A percentile compares a stretch with the other conserved stretches of the same genome.
phyloP scores from a whole-genome alignment of 2,329 filamentous ascomycete species.

The Zymoseptoria passerinii region DNA sequence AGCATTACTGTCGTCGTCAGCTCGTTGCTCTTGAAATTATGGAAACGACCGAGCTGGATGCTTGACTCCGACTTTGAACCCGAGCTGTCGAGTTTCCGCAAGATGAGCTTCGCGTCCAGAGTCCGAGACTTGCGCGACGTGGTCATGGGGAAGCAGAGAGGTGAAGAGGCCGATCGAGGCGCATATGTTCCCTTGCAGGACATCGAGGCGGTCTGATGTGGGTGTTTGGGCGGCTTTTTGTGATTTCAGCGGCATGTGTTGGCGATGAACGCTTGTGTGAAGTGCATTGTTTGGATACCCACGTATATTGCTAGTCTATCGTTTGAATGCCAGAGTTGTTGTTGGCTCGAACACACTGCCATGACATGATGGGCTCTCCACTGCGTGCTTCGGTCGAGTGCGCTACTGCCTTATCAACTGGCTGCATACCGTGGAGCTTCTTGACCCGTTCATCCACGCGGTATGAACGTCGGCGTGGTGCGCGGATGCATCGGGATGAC shows the following conservation, averaged over 20 bases:
- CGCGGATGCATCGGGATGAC: background rate
- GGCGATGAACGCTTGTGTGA: background rate
- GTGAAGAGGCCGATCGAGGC: conserved; percentile 30
- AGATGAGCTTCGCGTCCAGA: conserved; percentile 5
- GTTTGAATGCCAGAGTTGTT: background rate
- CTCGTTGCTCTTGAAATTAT: conserved; percentile 76
- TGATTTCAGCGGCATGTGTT: background rate
- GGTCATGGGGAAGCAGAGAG: conserved; percentile 24
- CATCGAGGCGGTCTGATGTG: conserved; percentile 25
- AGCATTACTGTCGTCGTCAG: conserved; percentile 84
- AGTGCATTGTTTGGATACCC: background rate
- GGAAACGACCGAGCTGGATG: conserved; percentile 82
- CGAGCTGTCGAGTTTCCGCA: conserved; percentile 2
- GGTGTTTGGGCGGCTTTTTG: background rate
- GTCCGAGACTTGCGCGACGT: conserved; percentile 12
- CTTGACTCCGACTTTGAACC: conserved; percentile 17
- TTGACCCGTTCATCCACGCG: background rate
- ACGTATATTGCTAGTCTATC: background rate
- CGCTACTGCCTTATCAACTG: no score
- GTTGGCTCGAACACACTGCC: background rate
- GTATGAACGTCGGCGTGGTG: background rate
- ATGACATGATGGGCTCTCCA: no score
- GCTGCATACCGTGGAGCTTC: background rate
- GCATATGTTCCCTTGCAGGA: conserved; percentile 41
- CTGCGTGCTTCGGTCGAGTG: no score